Percentiles rank a stretch among this genome's conserved stretches.
Conservation (phyloP, 179 eudicot species). For the Vitellaria paradoxa region DNA sequence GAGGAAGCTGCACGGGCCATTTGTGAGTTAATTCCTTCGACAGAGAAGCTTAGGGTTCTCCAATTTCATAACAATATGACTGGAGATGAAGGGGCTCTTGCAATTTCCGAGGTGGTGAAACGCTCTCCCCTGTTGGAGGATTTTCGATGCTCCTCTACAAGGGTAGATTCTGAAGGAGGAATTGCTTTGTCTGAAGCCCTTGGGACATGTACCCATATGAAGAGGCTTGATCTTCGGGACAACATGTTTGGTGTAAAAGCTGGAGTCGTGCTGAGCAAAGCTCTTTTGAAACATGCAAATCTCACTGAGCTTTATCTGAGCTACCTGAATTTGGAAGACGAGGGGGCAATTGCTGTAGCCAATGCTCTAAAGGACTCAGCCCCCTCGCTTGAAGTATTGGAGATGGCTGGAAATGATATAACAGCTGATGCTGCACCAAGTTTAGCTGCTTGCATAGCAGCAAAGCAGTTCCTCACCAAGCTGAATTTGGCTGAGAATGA, state of each 20-base stretch:
- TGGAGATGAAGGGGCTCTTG: slow-evolving; percentile 63
- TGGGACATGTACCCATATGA: slow-evolving; percentile 29
- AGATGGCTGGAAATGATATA: slow-evolving; percentile 65
- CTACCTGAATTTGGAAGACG: slow-evolving; percentile 61
- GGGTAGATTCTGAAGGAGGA: slow-evolving; percentile 62
- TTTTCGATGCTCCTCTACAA: slow-evolving; percentile 61
- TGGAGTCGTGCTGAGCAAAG: slow-evolving; percentile 48
- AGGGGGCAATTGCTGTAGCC: slow-evolving; percentile 46
- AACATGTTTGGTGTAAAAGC: slow-evolving; percentile 67
- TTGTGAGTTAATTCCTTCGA: slow-evolving; percentile 54
- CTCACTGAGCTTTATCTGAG: slow-evolving; percentile 54
- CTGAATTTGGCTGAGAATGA: slow-evolving; percentile 58
- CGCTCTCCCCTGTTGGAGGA: slow-evolving; percentile 53
- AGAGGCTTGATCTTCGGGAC: slow-evolving; percentile 53
- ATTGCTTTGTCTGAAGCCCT: slow-evolving; percentile 52
- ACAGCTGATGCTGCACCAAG: slow-evolving; percentile 42
- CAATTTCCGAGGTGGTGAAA: slow-evolving; percentile 47
- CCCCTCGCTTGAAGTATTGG: slow-evolving; percentile 47
- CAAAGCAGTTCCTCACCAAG: slow-evolving; percentile 38
- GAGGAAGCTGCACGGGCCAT: slow-evolving; percentile 63
- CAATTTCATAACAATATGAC: slow-evolving; percentile 74
- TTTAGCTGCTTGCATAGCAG: slow-evolving; percentile 41
- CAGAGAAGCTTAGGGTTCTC: slow-evolving; percentile 45
- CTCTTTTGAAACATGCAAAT: slow-evolving; percentile 25
- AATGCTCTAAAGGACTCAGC: slow-evolving; percentile 42